Conservation (phyloP, 495 filamentous ascomycete species). For the Aspergillus asperescens region DNA sequence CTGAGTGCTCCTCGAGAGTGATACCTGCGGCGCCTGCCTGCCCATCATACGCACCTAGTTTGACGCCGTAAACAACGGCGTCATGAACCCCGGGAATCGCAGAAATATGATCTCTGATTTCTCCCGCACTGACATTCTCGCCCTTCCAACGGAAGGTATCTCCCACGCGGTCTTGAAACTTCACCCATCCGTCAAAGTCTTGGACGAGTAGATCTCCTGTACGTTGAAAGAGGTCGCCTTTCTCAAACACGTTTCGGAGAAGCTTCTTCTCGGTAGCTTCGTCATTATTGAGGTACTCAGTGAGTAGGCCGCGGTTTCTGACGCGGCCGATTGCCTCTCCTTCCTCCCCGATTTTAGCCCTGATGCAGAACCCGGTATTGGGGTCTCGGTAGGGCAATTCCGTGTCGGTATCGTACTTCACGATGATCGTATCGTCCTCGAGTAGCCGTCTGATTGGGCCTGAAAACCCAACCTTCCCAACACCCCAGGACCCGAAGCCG, state of each 20-base stretch:
- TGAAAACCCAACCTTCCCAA: constrained; percentile 74
- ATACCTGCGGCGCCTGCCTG: constrained; percentile 49
- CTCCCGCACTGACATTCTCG: constrained; percentile 83
- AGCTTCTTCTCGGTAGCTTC: constrained; percentile 73
- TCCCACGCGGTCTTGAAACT: constrained; percentile 84
- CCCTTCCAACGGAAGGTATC: constrained; percentile 95
- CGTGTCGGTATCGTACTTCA: constrained; percentile 66
- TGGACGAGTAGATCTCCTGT: constrained; percentile 77
- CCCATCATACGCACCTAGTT: constrained; percentile 45
- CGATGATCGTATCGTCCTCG: constrained; percentile 51
- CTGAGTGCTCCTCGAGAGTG: constrained; percentile 37
- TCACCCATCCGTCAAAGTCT: constrained; percentile 64
- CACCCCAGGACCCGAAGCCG: constrained; percentile 63
- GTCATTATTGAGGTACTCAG: constrained; percentile 77
- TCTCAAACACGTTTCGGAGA: constrained; percentile 67
- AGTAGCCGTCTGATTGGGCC: constrained; percentile 58
- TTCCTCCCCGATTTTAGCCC: constrained; percentile 53
- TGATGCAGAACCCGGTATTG: constrained; percentile 64
- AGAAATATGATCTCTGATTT: constrained; percentile 51
- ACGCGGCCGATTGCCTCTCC: constrained; percentile 79
- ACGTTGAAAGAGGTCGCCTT: constrained; percentile 81
- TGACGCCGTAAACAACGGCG: constrained; percentile 50
- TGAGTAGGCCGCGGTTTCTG: constrained; percentile 55
- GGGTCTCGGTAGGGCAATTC: constrained; percentile 67
- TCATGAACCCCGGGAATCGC: constrained; percentile 41